Percentiles rank a stretch among this genome's conserved stretches.
These are phyloP conservation scores for Penium margaritaceum DNA, from an alignment of 139 green algal genomes.

Conservation along the genomic window DNA sequence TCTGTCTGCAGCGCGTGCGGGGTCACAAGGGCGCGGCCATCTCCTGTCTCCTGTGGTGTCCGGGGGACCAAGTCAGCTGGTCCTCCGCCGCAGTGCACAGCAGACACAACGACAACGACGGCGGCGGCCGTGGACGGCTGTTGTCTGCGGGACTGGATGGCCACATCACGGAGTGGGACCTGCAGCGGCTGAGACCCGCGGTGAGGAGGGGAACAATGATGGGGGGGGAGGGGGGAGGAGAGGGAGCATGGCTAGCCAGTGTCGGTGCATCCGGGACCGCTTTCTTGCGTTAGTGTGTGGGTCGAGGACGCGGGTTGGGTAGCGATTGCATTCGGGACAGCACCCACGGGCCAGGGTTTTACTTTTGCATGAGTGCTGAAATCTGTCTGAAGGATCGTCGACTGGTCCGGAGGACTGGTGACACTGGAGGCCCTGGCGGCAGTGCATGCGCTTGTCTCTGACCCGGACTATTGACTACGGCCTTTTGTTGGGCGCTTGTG, in stretches of 20 bases:
- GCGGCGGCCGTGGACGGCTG: constrained; percentile 50
- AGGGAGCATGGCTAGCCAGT: not conserved
- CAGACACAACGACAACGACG: not conserved
- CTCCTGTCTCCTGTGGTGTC: constrained; percentile 61
- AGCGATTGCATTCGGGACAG: too few species aligned
- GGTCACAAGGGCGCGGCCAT: constrained; percentile 57
- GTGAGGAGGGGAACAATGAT: too few species aligned
- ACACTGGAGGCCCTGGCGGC: too few species aligned
- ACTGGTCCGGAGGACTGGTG: too few species aligned
- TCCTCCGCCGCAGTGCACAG: too few species aligned
- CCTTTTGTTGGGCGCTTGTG: too few species aligned
- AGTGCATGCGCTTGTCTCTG: too few species aligned
- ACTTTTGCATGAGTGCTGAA: not conserved
- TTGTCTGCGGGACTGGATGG: constrained; percentile 72
- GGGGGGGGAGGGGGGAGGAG: too few species aligned
- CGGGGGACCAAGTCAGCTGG: too few species aligned
- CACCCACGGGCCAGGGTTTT: not conserved
- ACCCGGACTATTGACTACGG: too few species aligned
- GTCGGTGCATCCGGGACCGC: too few species aligned
- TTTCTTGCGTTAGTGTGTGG: too few species aligned
- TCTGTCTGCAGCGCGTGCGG: constrained; percentile 59
- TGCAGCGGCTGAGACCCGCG: constrained; percentile 37
- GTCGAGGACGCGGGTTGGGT: not conserved
- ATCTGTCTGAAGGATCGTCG: not conserved
- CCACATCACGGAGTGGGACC: constrained; percentile 61